Base-by-base conservation (phyloP, 139 green algal species). In the Volvox africanus region DNA sequence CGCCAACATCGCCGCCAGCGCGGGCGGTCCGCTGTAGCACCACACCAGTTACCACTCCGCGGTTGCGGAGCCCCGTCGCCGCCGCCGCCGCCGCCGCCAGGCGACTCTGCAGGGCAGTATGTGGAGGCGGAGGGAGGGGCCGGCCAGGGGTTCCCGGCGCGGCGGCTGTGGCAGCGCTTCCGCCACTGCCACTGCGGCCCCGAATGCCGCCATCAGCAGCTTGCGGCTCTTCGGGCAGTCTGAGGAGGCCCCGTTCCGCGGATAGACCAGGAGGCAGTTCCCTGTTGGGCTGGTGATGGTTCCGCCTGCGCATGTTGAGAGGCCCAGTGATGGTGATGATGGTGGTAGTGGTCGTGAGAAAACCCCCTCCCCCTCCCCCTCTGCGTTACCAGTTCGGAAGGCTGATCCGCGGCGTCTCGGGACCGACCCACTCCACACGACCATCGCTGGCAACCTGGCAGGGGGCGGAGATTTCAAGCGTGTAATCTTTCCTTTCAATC, bases 331-430 rank as follows among this genome's bases (percentile, higher is more conserved):
- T 55, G 44, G 9, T 55, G 44, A 9, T 55, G 44, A 9, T 55
- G 44, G 9, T 55, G 44, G 44, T 55, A 5, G 9, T 14, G 44
- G 44, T 55, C 44, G 44, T 55, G 44, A 14, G 44, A 55, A 55
- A 55, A 5, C 2, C 65, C 65, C 65, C 65, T 30, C 65, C 21
- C 65, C 11, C 65, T 73, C 65, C 65, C 65, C 24, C 65, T 73
- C 65, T 28, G 2, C 26, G 36, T 33, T 26, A 84, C 78, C 78
- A 67, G 37, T 32, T 68, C 26, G 36, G 28, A 13, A 84, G 22
- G 78, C 28, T 67, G 13, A 84, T 84, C 21, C 78, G 78, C 78
- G 78, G 78, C 11, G 36, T 84, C 22, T 84, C 78, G 26, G 78
- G 78, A 19, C 36, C 11, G 36, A 84, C 37, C 78, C 78, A 84